Percentiles rank a stretch among this genome's conserved stretches.
Evolutionary conservation across 2,329 filamentous ascomycete genomes (phyloP).

Genomic region (Neofusicoccum sp.): DNA sequence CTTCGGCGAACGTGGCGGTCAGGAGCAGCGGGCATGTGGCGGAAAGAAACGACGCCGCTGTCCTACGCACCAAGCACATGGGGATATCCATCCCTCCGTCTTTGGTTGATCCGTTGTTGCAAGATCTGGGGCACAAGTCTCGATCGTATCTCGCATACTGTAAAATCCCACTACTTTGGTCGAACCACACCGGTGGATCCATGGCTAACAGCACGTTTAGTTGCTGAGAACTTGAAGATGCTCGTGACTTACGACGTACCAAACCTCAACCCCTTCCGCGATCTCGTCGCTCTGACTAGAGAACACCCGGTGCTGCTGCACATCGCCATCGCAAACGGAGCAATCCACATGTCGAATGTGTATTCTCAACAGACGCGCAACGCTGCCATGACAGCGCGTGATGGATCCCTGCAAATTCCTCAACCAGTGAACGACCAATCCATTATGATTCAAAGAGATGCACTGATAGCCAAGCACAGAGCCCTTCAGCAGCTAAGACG

Average conservation of each 20-base stretch:
- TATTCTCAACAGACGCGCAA: background rate
- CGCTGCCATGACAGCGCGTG: background rate
- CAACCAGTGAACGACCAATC: conserved; percentile 21
- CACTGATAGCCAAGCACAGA: conserved; percentile 49
- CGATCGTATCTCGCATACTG: conserved; percentile 1
- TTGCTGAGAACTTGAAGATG: conserved; percentile 47
- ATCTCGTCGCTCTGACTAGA: conserved; percentile 47
- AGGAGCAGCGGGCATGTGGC: background rate
- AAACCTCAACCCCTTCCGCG: conserved; percentile 48
- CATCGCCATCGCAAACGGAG: conserved; percentile 48
- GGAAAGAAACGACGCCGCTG: background rate
- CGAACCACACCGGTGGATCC: background rate
- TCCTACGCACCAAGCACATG: background rate
- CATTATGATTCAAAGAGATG: conserved; percentile 25
- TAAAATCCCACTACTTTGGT: background rate
- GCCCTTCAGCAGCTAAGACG: conserved; percentile 44
- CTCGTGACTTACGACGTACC: conserved; percentile 50
- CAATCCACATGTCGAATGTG: conserved; percentile 46
- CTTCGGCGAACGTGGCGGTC: background rate
- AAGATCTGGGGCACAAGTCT: background rate
- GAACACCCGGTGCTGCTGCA: conserved; percentile 47
- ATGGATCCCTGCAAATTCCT: background rate
- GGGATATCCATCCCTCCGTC: background rate
- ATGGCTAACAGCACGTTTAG: background rate
- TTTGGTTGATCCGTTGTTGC: conserved; percentile 6